These are phyloP conservation scores for Beauveria asiatica DNA, from an alignment of 2,329 filamentous ascomycete genomes.

Conservation along the genomic window DNA sequence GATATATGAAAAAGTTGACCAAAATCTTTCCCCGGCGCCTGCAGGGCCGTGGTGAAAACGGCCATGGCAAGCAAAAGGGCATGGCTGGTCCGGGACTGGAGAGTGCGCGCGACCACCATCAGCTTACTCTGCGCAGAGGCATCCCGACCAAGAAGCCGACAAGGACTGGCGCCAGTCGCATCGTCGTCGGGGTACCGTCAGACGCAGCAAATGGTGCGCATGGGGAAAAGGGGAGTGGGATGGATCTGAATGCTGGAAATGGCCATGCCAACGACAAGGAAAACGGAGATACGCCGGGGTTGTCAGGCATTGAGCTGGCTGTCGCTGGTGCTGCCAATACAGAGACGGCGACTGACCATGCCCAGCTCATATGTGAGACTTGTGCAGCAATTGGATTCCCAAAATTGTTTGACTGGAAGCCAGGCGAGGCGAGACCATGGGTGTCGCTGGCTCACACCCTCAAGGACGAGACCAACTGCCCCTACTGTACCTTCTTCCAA, in stretches of 20 bases:
- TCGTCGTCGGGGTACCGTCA: conserved; percentile 16
- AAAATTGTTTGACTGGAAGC: conserved; percentile 26
- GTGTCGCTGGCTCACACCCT: conserved; percentile 26
- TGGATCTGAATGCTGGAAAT: not conserved
- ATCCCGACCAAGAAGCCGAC: conserved; percentile 16
- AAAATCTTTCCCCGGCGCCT: conserved; percentile 27
- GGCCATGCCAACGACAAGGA: not conserved
- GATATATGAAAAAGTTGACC: conserved; percentile 29
- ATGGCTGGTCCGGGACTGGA: conserved; percentile 12
- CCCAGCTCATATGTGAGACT: conserved; percentile 18
- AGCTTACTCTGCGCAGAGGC: conserved; percentile 21
- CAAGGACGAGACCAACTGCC: conserved; percentile 22
- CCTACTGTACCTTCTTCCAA: conserved; percentile 31
- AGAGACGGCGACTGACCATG: not conserved
- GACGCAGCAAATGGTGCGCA: conserved; percentile 3
- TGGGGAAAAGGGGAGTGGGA: conserved; percentile 4
- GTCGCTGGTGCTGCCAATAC: not conserved
- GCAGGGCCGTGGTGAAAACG: conserved; percentile 18
- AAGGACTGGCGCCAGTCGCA: conserved; percentile 21
- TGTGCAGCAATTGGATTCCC: conserved; percentile 30
- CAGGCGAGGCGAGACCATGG: conserved; percentile 28
- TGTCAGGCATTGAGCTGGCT: not conserved
- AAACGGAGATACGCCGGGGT: not conserved
- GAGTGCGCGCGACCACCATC: conserved; percentile 25
- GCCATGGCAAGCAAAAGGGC: conserved; percentile 11